Conservation (phyloP, 2,329 filamentous ascomycete genomes). For the Aspergillus versicolor region DNA sequence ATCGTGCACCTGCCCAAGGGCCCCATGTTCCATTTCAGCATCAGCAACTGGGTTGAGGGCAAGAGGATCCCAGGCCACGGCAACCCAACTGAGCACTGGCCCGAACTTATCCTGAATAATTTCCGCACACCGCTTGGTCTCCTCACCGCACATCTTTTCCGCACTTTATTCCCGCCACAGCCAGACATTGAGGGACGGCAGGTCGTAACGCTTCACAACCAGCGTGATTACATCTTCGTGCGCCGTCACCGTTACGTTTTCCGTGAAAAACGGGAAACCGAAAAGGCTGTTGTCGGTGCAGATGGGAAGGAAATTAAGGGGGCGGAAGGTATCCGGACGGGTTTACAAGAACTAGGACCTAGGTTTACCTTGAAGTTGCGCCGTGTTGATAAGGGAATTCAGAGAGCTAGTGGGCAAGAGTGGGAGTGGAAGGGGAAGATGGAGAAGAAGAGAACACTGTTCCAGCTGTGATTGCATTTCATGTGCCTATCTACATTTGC, state of each 20-base stretch:
- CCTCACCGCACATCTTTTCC: conserved; percentile 81
- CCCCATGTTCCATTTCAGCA: conserved; percentile 88
- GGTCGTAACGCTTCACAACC: conserved; percentile 89
- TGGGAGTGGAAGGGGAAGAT: conserved; percentile 97
- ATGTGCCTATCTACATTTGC: conserved; percentile 13
- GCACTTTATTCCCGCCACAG: conserved; percentile 72
- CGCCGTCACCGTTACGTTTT: conserved; percentile 89
- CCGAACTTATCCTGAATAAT: conserved; percentile 87
- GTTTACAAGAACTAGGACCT: conserved; percentile 86
- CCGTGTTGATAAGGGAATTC: conserved; percentile 87
- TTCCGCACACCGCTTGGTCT: conserved; percentile 92
- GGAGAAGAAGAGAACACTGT: conserved; percentile 91
- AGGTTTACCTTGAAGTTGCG: conserved; percentile 82
- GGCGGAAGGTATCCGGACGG: conserved; percentile 80
- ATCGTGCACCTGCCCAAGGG: conserved; percentile 80
- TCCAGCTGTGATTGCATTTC: conserved; percentile 66
- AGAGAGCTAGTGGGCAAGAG: conserved; percentile 71
- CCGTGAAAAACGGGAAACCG: conserved; percentile 78
- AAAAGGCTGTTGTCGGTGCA: conserved; percentile 78
- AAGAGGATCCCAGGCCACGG: conserved; percentile 86
- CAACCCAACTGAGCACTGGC: conserved; percentile 85
- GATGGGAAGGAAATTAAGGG: conserved; percentile 84
- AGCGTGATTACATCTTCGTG: conserved; percentile 94
- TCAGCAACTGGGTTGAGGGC: conserved; percentile 87
- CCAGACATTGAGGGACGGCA: conserved; percentile 85